A percentile compares a stretch with the other conserved stretches of the same genome.
phyloP scores from a whole-genome alignment of 371 early-diverging fungal species.

The Saksenaea vasiformis region DNA sequence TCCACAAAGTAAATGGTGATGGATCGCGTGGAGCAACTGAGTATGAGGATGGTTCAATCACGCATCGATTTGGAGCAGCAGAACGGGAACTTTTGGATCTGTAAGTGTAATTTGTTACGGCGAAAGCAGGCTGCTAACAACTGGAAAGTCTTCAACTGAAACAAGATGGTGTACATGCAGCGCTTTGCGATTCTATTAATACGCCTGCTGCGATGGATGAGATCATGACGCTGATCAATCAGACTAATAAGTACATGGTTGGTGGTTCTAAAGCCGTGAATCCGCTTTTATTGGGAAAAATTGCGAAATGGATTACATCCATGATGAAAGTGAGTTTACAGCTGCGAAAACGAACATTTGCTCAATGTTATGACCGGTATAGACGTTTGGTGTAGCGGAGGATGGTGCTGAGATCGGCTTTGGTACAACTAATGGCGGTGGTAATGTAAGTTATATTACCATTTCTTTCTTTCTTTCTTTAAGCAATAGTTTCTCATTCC shows the following conservation, averaged over 20 bases:
- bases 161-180: conserved; percentile 77
- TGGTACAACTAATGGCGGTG: conserved; percentile 30
- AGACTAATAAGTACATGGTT: conserved; percentile 82
- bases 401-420: conserved; percentile 63
- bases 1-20: conserved; percentile 60
- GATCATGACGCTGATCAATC: conserved; percentile 79
- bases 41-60: conserved; percentile 33
- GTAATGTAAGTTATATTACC: conserved; percentile 30
- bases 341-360: not conserved
- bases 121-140: not conserved
- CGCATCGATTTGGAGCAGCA: conserved; percentile 69
- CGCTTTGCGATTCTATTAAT: conserved; percentile 95
- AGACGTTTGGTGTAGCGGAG: conserved; percentile 72
- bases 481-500: not conserved
- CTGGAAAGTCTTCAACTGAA: conserved; percentile 49
- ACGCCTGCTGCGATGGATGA: conserved; percentile 85
- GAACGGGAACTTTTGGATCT: conserved; percentile 64
- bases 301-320: conserved; percentile 80
- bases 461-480: not conserved
- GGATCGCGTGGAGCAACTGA: conserved; percentile 46
- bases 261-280: conserved; percentile 45
- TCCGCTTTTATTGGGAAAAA: conserved; percentile 72
- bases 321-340: conserved; percentile 55
- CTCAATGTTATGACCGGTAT: conserved; percentile 10
- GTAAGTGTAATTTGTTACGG: conserved; percentile 30